Evolutionary conservation across 2,329 filamentous ascomycete genomes (phyloP).

Genomic region (Nakataea oryzae): DNA sequence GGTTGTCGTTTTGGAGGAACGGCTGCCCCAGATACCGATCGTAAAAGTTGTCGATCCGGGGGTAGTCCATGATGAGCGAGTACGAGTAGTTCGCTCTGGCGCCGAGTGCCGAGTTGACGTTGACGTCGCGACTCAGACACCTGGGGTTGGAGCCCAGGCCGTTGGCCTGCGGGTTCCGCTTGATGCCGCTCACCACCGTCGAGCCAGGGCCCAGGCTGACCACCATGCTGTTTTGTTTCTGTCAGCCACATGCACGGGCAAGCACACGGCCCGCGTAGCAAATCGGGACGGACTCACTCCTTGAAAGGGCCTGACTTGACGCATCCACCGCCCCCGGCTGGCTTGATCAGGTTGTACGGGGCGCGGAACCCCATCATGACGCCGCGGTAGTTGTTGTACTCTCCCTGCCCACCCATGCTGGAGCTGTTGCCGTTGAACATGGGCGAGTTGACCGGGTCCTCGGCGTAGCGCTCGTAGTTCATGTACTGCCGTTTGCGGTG

Average conservation of each 20-base stretch:
- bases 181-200: slow-evolving; percentile 15
- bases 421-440: slow-evolving; percentile 43
- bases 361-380: slow-evolving; percentile 1
- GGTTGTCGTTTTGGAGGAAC: slow-evolving; percentile 6
- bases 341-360: slow-evolving; percentile 23
- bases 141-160: slow-evolving; percentile 29
- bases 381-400: slow-evolving; percentile 14
- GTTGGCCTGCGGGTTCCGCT: slow-evolving; percentile 22
- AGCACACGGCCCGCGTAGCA: slow-evolving; percentile 4
- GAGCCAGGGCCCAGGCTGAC: slow-evolving; percentile 27
- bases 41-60: slow-evolving; percentile 9
- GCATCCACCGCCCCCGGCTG: slow-evolving; percentile 44
- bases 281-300: slow-evolving; percentile 14
- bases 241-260: not conserved
- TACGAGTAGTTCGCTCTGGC: slow-evolving; percentile 14
- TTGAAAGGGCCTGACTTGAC: slow-evolving; percentile 36
- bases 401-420: slow-evolving; percentile 37
- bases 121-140: slow-evolving; percentile 27
- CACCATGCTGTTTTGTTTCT: slow-evolving; percentile 21
- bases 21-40: slow-evolving; percentile 10
- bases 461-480: slow-evolving; percentile 39
- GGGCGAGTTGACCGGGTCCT: slow-evolving; percentile 35
- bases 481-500: slow-evolving; percentile 25
- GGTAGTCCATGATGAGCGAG: slow-evolving; percentile 8
- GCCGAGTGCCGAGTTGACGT: slow-evolving; percentile 12